Evolutionary conservation across 768 basidiomycete genomes (phyloP), one percentile per base, ranked within the genome.

Genomic region (Dioszegia crocea): DNA sequence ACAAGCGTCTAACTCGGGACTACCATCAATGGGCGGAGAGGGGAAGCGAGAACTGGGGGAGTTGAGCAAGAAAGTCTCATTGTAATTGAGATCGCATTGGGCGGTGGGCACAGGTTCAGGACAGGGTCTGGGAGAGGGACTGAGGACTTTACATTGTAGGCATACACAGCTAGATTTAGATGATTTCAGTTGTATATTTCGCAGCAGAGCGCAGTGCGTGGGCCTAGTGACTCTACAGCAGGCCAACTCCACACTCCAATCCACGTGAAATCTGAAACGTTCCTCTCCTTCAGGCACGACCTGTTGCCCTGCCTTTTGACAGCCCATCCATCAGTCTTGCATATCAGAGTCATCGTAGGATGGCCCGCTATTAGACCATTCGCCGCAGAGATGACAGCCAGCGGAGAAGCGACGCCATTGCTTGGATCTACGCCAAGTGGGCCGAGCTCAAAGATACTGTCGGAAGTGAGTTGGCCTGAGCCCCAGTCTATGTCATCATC

Each of bases 341-440:
- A n/a, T n/a, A n/a, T n/a, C n/a, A n/a, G n/a, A n/a, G n/a, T n/a
- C n/a, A n/a, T n/a, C n/a, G n/a, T n/a, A n/a, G n/a, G n/a, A n/a
- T n/a, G n/a, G n/a, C n/a, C n/a, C n/a, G n/a, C n/a, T n/a, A n/a
- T n/a, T n/a, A n/a, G n/a, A n/a, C n/a, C n/a, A n/a, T n/a, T n/a
- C n/a, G n/a, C n/a, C n/a, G n/a, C n/a, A n/a, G n/a, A 43, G 8
- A 66, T 66, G 64, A 53, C 61, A 3, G 44, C 57, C 30, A 60
- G 45, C 27, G 68, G 56, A n/a, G 71, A 73, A 50, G 53, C 56
- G 36, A 73, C 71, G 16, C 71, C 71, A 12, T 48, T 73, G 12
- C 54, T 73, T 2, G 62, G 62, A 5, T 66, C 66, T n/a, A 29
- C 40, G 5, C 54, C 66, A 14, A 56, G 49, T 31, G 65, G 60